Evolutionary conservation across 768 basidiomycete species (phyloP).

Genomic region (Phaeotremella fagi): DNA sequence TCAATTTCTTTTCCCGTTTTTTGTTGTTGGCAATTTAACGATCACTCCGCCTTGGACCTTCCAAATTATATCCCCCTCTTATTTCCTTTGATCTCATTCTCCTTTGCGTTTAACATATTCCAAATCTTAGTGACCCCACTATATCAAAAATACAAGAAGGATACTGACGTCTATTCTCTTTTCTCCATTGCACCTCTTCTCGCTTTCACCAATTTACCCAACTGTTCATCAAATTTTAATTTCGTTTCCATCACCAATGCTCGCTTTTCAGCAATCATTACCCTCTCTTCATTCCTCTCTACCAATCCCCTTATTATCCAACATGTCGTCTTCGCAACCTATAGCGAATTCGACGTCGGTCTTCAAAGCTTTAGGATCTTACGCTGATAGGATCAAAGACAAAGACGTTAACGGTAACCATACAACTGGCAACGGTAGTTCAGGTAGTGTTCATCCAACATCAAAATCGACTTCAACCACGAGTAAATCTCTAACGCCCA

Average conservation of each 20-base stretch:
- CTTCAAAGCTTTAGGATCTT: slow-evolving; percentile 39
- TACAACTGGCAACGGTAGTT: background rate
- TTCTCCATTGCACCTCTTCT: background rate
- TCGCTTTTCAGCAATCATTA: slow-evolving; percentile 14
- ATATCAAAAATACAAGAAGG: background rate
- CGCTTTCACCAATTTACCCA: background rate
- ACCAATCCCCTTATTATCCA: background rate
- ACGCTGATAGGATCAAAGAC: slow-evolving; percentile 37
- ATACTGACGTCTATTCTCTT: background rate
- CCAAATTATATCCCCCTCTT: too few species aligned
- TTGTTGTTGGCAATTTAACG: too few species aligned
- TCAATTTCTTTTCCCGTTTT: background rate
- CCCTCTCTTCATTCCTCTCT: slow-evolving; percentile 9
- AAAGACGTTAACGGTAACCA: background rate
- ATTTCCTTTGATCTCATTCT: slow-evolving; percentile 1
- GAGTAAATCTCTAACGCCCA: background rate
- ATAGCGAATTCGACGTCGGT: slow-evolving; percentile 16
- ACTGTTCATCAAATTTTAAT: background rate
- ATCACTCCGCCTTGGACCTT: too few species aligned
- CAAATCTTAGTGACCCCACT: background rate
- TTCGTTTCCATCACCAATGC: slow-evolving; percentile 10
- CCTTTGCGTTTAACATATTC: background rate
- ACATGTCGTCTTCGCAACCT: slow-evolving; percentile 7
- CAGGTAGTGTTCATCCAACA: background rate
- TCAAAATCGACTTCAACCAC: background rate